These are phyloP conservation scores for Arthrobotrys entomopaga DNA, from an alignment of 2,329 filamentous ascomycete species.

Conservation along the genomic window DNA sequence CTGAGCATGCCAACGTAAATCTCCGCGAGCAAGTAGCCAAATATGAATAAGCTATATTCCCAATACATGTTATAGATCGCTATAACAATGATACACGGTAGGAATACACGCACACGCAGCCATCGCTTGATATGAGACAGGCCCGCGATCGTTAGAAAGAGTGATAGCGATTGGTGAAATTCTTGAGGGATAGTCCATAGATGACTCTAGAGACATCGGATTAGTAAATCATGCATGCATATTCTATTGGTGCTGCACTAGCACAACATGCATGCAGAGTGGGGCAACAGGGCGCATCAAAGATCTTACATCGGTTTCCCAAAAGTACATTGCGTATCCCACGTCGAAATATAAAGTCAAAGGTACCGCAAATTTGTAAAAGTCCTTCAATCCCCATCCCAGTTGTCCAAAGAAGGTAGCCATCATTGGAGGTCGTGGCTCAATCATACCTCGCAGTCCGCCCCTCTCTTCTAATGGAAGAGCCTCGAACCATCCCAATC, in stretches of 20 bases:
- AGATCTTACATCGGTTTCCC: conserved; percentile 36
- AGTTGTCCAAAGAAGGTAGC: conserved; percentile 15
- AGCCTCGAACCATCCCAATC: conserved; percentile 33
- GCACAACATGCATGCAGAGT: neutral
- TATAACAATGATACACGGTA: conserved; percentile 36
- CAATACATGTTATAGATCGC: conserved; percentile 13
- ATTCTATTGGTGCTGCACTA: no score
- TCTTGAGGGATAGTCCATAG: conserved; percentile 67
- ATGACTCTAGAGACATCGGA: conserved; percentile 58
- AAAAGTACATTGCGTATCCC: neutral
- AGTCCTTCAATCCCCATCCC: conserved; percentile 20
- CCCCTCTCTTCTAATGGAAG: conserved; percentile 16
- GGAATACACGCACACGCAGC: conserved; percentile 60
- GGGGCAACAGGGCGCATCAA: neutral
- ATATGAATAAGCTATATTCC: conserved; percentile 27
- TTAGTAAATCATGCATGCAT: conserved; percentile 1
- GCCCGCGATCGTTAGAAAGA: conserved; percentile 63
- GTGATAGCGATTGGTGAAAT: conserved; percentile 64
- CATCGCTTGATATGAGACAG: conserved; percentile 61
- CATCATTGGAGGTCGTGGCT: conserved; percentile 21
- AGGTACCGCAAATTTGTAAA: conserved; percentile 12
- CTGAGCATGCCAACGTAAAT: conserved; percentile 10
- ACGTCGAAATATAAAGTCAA: conserved; percentile 7
- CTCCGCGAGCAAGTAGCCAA: conserved; percentile 32
- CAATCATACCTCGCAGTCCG: conserved; percentile 3